phyloP scores from a whole-genome alignment of 768 basidiomycete genomes.

The Tylopilus sp. region DNA sequence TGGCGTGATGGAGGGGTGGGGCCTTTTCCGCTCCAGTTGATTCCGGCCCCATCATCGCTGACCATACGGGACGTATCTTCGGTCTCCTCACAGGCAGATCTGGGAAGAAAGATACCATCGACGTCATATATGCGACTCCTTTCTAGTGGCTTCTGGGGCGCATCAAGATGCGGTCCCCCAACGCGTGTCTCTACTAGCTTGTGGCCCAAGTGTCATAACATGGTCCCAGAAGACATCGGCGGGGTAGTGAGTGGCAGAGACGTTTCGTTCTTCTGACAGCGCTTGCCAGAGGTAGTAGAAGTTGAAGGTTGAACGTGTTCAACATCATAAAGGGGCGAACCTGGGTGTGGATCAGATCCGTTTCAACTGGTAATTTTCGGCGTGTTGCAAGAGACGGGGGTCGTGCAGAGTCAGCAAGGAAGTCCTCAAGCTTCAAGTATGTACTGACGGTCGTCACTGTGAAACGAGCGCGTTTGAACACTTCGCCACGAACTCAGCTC shows the following conservation, averaged over 20 bases:
- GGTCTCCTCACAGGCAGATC: neutral
- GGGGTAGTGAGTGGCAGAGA: too few relatives aligned
- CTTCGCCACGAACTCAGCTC: conserved; percentile 62
- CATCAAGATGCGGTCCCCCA: neutral
- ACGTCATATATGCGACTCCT: neutral
- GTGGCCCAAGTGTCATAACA: too few relatives aligned
- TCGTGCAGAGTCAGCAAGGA: neutral
- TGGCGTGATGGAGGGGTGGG: neutral
- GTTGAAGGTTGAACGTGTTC: too few relatives aligned
- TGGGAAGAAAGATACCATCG: neutral
- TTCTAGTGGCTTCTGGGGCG: neutral
- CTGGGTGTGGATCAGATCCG: too few relatives aligned
- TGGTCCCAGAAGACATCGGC: too few relatives aligned
- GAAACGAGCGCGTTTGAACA: conserved; percentile 54
- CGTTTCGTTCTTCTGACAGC: too few relatives aligned
- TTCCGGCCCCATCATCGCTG: neutral
- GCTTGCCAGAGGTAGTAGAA: too few relatives aligned
- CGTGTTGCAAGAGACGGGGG: neutral
- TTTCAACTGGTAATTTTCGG: neutral
- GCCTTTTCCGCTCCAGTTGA: neutral
- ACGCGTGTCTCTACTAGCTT: neutral
- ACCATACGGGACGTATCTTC: neutral
- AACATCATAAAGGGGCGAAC: too few relatives aligned
- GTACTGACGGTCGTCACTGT: too few relatives aligned
- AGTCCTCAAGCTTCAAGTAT: too few relatives aligned